Evolutionary conservation across 139 green algal genomes (phyloP).

Genomic region (Pleodorina starrii): DNA sequence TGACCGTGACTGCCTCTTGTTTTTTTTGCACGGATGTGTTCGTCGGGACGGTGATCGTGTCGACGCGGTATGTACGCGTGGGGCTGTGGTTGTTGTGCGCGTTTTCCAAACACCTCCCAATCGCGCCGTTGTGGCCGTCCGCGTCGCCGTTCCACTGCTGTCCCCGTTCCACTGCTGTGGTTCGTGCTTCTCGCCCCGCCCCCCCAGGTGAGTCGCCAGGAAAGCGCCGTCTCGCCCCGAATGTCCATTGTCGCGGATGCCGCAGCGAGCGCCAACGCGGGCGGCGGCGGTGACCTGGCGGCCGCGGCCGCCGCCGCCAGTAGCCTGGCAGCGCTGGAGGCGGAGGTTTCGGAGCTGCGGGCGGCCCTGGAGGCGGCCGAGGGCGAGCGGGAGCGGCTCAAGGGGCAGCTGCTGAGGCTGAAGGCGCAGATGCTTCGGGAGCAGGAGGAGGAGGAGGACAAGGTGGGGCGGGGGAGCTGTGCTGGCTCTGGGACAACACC

Average conservation of each 20-base stretch:
- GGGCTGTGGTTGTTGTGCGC: too few species aligned
- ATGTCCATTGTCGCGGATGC: neutral
- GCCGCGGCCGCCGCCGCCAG: neutral
- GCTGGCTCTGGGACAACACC: too few species aligned
- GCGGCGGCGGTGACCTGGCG: neutral
- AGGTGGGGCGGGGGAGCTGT: too few species aligned
- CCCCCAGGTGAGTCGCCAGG: slow-evolving; percentile 26
- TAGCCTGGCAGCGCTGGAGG: slow-evolving; percentile 17
- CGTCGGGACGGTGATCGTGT: too few species aligned
- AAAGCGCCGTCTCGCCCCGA: neutral
- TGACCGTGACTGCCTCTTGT: too few species aligned
- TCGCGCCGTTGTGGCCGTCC: too few species aligned
- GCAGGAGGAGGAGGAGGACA: slow-evolving; percentile 68
- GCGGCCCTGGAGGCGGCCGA: slow-evolving; percentile 45
- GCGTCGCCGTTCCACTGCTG: too few species aligned
- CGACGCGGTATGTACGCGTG: too few species aligned
- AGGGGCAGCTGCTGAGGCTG: slow-evolving; percentile 60
- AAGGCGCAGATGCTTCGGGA: slow-evolving; percentile 73
- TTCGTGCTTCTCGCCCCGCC: too few species aligned
- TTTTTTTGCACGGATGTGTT: too few species aligned
- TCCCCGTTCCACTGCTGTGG: too few species aligned
- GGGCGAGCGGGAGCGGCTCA: slow-evolving; percentile 44
- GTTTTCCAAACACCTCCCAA: too few species aligned
- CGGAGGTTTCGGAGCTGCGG: slow-evolving; percentile 46
- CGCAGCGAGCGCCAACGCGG: neutral